Conservation (phyloP, 2,329 filamentous ascomycete genomes). For the Madurella mycetomatis region DNA sequence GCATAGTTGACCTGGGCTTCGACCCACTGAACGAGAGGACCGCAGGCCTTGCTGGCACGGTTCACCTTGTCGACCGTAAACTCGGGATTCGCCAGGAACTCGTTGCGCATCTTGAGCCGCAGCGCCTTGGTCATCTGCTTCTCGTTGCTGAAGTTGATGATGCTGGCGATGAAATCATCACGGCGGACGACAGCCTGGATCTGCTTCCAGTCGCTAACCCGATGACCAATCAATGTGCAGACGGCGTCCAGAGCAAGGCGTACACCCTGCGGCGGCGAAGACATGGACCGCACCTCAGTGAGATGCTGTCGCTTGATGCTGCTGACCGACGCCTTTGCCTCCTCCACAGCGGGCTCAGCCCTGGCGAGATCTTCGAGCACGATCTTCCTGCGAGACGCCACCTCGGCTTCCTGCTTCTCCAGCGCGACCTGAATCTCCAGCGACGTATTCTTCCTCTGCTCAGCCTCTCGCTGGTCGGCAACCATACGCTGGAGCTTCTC, state of each 20-base stretch:
- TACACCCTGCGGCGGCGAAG: constrained; percentile 84
- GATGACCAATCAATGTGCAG: constrained; percentile 88
- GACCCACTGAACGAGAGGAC: constrained; percentile 95
- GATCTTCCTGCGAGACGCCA: constrained; percentile 75
- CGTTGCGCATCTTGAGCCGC: constrained; percentile 83
- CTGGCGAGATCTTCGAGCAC: constrained; percentile 83
- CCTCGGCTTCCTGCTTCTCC: constrained; percentile 84
- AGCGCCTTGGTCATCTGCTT: constrained; percentile 83
- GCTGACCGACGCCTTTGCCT: constrained; percentile 92
- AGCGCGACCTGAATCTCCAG: constrained; percentile 83
- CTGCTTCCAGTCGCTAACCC: constrained; percentile 83
- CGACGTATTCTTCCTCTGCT: constrained; percentile 82
- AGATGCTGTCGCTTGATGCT: constrained; percentile 98
- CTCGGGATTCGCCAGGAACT: constrained; percentile 87
- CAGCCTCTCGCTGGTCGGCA: constrained; percentile 88
- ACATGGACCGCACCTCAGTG: constrained; percentile 96
- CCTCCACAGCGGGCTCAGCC: constrained; percentile 87
- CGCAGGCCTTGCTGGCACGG: constrained; percentile 92
- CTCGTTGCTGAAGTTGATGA: constrained; percentile 95
- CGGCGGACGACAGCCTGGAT: constrained; percentile 83
- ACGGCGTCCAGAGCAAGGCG: constrained; percentile 93
- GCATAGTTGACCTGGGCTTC: constrained; percentile 95
- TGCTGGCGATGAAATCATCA: constrained; percentile 97
- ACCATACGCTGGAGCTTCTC: constrained; percentile 98
- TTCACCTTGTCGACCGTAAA: constrained; percentile 97